These are phyloP conservation scores for Kockovaella imperatae DNA, from an alignment of 768 basidiomycete genomes.

Conservation along the genomic window DNA sequence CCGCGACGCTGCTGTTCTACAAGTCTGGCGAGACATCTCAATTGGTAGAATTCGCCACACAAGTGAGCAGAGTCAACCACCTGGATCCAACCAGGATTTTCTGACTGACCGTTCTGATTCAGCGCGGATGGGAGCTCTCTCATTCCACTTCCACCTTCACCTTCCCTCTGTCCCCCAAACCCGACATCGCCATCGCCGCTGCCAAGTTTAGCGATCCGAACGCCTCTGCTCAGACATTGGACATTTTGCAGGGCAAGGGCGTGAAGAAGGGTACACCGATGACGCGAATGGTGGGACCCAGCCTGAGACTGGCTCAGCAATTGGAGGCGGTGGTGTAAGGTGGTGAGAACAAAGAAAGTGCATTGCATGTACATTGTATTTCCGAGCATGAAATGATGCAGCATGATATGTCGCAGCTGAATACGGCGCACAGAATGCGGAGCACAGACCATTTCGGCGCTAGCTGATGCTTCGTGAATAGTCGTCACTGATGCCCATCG, in stretches of 20 bases:
- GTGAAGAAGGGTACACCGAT: conserved; percentile 28
- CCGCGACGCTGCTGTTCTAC: conserved; percentile 86
- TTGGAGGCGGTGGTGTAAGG: conserved; percentile 44
- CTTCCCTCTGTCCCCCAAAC: conserved; percentile 53
- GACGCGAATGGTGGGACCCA: conserved; percentile 41
- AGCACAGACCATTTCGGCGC: too few relatives aligned
- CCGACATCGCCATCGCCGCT: conserved; percentile 21
- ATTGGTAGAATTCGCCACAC: conserved; percentile 62
- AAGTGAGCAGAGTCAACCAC: conserved; percentile 51
- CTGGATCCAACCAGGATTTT: not conserved
- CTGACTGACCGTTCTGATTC: conserved; percentile 11
- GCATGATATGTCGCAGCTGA: too few relatives aligned
- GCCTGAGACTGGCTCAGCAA: conserved; percentile 42
- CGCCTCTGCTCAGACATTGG: conserved; percentile 4
- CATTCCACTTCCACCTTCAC: conserved; percentile 60
- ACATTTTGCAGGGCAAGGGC: conserved; percentile 12
- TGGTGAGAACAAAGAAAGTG: too few relatives aligned
- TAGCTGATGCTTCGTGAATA: too few relatives aligned
- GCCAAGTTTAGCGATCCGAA: not conserved
- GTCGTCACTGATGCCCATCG: too few relatives aligned
- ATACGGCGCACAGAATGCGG: too few relatives aligned
- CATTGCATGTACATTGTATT: too few relatives aligned
- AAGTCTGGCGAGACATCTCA: conserved; percentile 60
- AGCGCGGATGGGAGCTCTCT: conserved; percentile 66
- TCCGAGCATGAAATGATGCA: too few relatives aligned